phyloP scores from a whole-genome alignment of 352 stramenopile species.

The Pythium chondricola region DNA sequence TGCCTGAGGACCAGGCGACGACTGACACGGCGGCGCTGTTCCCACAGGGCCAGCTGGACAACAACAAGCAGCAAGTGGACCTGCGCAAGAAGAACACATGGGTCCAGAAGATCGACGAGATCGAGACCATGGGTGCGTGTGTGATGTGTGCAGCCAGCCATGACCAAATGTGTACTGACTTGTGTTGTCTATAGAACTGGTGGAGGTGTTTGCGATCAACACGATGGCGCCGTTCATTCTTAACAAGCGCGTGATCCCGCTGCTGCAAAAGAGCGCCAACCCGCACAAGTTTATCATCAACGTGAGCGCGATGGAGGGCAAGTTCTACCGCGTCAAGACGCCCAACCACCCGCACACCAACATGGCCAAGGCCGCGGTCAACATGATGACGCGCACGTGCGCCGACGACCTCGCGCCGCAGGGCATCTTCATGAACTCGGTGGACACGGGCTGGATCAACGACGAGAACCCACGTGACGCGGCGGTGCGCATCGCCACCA shows the following conservation, averaged over 20 bases:
- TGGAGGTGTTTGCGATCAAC: conserved; percentile 92
- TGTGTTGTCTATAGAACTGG: no score
- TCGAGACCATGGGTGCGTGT: conserved; percentile 78
- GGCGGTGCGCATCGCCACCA: conserved; percentile 78
- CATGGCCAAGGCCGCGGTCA: conserved; percentile 96
- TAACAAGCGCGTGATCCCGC: conserved; percentile 91
- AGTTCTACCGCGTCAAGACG: conserved; percentile 98
- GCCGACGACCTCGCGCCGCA: conserved; percentile 90
- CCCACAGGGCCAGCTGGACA: conserved; percentile 71
- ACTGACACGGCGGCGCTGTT: conserved; percentile 38
- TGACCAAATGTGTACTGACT: no score
- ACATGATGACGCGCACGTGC: conserved; percentile 97
- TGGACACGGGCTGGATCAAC: conserved; percentile 98
- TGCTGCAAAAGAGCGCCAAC: conserved; percentile 82
- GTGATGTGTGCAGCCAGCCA: no score
- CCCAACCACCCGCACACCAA: conserved; percentile 96
- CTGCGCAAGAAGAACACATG: conserved; percentile 91
- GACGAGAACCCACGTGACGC: conserved; percentile 95
- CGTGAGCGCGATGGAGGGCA: conserved; percentile 97
- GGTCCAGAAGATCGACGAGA: conserved; percentile 91
- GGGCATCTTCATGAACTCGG: conserved; percentile 95
- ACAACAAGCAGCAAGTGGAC: conserved; percentile 96
- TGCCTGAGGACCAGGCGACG: conserved; percentile 43
- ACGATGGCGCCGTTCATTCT: conserved; percentile 96
- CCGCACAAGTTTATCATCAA: conserved; percentile 89